phyloP scores from a whole-genome alignment of 139 green algal species.

The Chlorella sp. region DNA sequence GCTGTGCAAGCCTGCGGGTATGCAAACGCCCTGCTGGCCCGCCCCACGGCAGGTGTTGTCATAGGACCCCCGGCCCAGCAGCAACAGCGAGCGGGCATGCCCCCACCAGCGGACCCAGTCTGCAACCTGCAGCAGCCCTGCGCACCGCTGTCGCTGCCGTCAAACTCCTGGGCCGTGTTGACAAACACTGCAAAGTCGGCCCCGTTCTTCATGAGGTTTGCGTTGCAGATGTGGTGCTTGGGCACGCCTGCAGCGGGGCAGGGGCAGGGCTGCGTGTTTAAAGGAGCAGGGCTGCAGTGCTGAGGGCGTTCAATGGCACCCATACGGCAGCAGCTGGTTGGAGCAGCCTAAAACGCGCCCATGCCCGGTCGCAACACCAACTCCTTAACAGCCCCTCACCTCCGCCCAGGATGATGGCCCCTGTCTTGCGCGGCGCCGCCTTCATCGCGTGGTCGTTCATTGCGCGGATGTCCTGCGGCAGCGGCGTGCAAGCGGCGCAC shows the following conservation, averaged over 20 bases:
- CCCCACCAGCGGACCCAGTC: background rate
- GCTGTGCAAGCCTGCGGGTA: background rate
- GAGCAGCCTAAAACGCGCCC: too few relatives aligned
- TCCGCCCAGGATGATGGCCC: conserved; percentile 95
- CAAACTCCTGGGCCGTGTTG: conserved; percentile 96
- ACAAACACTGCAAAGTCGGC: conserved; percentile 94
- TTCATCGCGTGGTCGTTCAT: conserved; percentile 96
- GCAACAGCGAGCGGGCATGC: background rate
- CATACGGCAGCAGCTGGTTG: too few relatives aligned
- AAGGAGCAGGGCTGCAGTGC: too few relatives aligned
- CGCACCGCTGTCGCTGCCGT: conserved; percentile 84
- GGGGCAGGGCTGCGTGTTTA: background rate
- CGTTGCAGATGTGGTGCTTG: conserved; percentile 99
- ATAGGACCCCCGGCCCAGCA: background rate
- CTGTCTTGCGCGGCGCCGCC: conserved; percentile 81
- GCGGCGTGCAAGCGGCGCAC: background rate
- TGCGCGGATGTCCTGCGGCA: conserved; percentile 46
- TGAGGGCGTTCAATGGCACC: too few relatives aligned
- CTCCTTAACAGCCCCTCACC: too few relatives aligned
- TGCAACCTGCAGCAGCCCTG: background rate
- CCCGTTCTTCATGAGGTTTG: conserved; percentile 99
- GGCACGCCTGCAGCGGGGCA: conserved; percentile 58
- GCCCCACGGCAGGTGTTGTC: background rate
- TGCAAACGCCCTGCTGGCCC: background rate
- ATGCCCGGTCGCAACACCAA: too few relatives aligned